A percentile compares a stretch with the other conserved stretches of the same genome.
Conservation (phyloP, 495 filamentous ascomycete genomes). For the Penicillium psychrofluorescens region DNA sequence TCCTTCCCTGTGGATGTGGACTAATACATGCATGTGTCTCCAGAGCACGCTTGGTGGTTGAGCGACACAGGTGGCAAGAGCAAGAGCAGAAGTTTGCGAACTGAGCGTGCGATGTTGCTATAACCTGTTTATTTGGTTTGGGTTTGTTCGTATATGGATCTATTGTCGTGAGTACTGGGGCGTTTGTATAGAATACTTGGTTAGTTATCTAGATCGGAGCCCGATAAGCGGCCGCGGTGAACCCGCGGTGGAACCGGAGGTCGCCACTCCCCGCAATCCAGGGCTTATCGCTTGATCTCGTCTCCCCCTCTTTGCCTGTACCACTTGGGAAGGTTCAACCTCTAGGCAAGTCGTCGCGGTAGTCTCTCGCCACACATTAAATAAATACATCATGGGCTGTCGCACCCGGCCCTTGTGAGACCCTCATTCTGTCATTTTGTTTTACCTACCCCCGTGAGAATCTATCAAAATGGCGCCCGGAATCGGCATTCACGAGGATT, state of each 20-base stretch:
- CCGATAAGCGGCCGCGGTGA: no score
- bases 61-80: constrained; percentile 40
- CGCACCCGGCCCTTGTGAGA: constrained; percentile 4
- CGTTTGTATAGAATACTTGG: no score
- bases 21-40: constrained; percentile 5
- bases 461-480: constrained; percentile 53
- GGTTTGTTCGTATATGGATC: constrained; percentile 14
- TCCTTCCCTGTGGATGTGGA: neutral
- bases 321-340: neutral
- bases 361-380: neutral
- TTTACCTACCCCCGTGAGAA: neutral
- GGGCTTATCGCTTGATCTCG: no score
- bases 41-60: constrained; percentile 38
- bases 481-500: constrained; percentile 29
- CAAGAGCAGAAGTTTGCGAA: constrained; percentile 37
- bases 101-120: constrained; percentile 5
- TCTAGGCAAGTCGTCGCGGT: constrained; percentile 18
- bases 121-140: neutral
- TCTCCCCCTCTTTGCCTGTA: constrained; percentile 1
- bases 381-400: constrained; percentile 9
- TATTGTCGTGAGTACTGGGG: constrained; percentile 1
- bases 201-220: no score
- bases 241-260: no score
- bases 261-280: no score
- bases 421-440: neutral